Base-by-base conservation (phyloP, 345 rosid genomes). In the Gynandropsis gynandra region DNA sequence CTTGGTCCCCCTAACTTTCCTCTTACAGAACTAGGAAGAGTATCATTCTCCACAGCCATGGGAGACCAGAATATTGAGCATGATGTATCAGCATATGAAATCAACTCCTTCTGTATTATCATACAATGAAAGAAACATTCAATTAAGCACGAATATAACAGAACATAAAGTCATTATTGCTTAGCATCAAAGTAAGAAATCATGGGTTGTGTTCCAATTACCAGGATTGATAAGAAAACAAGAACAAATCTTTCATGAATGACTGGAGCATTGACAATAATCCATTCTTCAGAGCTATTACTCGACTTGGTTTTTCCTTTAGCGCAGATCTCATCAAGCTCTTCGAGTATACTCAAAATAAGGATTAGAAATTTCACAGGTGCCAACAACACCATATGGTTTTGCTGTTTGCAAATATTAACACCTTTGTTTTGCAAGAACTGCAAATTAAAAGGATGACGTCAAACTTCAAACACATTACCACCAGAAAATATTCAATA, bases 1-100 rank as follows among this genome's bases (percentile, higher is more conserved):
- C 96, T 90, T 50, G 87, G 98, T 18, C 98, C 98, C 43, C 95
- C 98, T 51, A 90, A 85, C 72, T 74, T 90, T 68, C 98, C 98
- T 55, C 50, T 72, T 19, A 90, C 80, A 46, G 94, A 75, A 65
- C 81, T 55, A 61, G 98, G 84, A 52, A 90, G 68, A 63, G 54
- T 66, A 21, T 68, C 55, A 50, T 70, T 72, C 47, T 70, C 80
- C 42, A 72, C 49, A 54, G 51, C 71, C 56, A 40, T 47, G 57
- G 51, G 47, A 40, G 79, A 76, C 79, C 74, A 80, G 68, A 86
- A 82, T 65, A 83, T 59, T 16, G 87, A 78, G 56, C 76, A 86
- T 44, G 81, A 83, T 36, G 64, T 52, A 31, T 77, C 61, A 63
- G 81, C 82, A 76, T 78, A 83, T 51, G 79, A 61, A 47, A 81